phyloP scores from a whole-genome alignment of 345 rosid genomes.

The Moricandia moricandioides region DNA sequence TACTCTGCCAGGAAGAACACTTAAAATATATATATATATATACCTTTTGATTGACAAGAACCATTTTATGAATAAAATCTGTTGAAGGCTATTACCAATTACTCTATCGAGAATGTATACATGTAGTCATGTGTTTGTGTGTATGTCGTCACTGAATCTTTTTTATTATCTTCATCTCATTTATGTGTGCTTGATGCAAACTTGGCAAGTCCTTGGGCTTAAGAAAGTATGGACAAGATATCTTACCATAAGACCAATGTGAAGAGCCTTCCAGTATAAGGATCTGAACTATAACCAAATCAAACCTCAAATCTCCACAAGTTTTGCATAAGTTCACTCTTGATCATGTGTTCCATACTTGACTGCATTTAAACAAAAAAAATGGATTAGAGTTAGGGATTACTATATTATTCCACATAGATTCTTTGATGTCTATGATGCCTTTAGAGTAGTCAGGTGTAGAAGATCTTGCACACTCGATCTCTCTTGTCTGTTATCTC shows the following conservation, averaged over 20 bases:
- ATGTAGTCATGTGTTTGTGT: background rate
- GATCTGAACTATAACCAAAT: too few species aligned
- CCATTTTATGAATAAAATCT: background rate
- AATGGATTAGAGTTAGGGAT: background rate
- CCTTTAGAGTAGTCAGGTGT: too few species aligned
- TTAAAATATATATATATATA: background rate
- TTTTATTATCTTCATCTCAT: conserved; percentile 23
- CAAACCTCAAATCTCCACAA: too few species aligned
- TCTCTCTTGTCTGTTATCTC: too few species aligned
- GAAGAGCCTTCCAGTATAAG: too few species aligned
- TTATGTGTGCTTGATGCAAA: background rate
- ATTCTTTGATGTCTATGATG: too few species aligned
- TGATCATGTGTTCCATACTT: too few species aligned
- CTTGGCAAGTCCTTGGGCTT: background rate
- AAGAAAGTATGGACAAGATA: background rate
- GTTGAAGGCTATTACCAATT: background rate
- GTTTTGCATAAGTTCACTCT: background rate
- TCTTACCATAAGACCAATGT: too few species aligned
- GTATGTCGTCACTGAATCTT: background rate
- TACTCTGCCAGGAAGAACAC: conserved; percentile 36
- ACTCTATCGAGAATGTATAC: background rate
- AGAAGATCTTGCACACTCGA: too few species aligned
- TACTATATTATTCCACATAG: too few species aligned
- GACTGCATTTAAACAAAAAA: too few species aligned
- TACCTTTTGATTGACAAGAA: background rate